phyloP scores from a whole-genome alignment of 495 filamentous ascomycete species.

The Lophium mytilinum region DNA sequence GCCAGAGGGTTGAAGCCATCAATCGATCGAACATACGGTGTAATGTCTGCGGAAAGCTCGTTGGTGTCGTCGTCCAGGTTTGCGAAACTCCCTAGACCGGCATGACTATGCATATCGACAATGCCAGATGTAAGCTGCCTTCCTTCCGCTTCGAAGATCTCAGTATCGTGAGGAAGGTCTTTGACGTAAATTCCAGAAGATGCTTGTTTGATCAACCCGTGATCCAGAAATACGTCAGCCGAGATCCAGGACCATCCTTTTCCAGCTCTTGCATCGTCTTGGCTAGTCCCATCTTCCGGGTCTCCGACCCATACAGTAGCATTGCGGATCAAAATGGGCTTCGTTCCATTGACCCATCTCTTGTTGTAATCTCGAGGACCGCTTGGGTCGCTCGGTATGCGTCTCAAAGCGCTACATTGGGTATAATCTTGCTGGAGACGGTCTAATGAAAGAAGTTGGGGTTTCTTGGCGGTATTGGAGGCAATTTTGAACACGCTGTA shows the following conservation, averaged over 20 bases:
- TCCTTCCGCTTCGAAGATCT: conserved; percentile 46
- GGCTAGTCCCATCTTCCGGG: conserved; percentile 8
- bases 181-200: conserved; percentile 2
- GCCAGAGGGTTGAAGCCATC: conserved; percentile 49
- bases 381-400: conserved; percentile 6
- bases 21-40: conserved; percentile 51
- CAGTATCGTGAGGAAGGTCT: conserved; percentile 6
- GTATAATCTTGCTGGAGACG: conserved; percentile 16
- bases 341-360: conserved; percentile 19
- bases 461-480: background rate
- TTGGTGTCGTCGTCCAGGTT: conserved; percentile 41
- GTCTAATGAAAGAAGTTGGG: conserved; percentile 7
- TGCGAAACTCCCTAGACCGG: conserved; percentile 23
- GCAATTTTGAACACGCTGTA: conserved; percentile 4
- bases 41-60: conserved; percentile 37
- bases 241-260: conserved; percentile 23
- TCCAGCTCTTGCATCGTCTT: conserved; percentile 16
- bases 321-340: conserved; percentile 23
- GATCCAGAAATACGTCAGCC: conserved; percentile 24
- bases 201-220: conserved; percentile 23
- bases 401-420: conserved; percentile 15
- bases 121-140: conserved; percentile 54
- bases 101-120: conserved; percentile 61
- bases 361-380: conserved; percentile 19
- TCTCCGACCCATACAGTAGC: conserved; percentile 29